phyloP scores from a whole-genome alignment of 1,139 yeast genomes.

The Yamadazyma diddensiae region DNA sequence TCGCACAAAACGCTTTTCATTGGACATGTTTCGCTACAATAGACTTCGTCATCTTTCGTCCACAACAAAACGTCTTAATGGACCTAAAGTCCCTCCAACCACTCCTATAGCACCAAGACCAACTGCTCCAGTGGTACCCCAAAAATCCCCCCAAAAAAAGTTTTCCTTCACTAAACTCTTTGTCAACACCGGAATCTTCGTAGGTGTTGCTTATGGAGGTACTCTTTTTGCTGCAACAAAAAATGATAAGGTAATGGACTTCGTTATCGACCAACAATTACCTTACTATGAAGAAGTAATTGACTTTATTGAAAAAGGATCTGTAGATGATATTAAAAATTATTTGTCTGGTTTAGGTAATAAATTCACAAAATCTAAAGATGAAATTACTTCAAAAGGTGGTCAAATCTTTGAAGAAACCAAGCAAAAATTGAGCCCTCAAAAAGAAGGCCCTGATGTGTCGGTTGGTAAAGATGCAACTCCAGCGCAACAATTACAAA shows the following conservation, averaged over 20 bases:
- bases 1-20: no score
- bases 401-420: conserved; percentile 39
- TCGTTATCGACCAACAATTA: conserved; percentile 43
- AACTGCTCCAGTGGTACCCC: conserved; percentile 1
- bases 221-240: conserved; percentile 44
- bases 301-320: conserved; percentile 39
- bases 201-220: conserved; percentile 36
- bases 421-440: conserved; percentile 25
- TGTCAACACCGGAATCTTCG: conserved; percentile 28
- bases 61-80: no score
- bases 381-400: conserved; percentile 31
- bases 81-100: no score
- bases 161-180: conserved; percentile 34
- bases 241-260: conserved; percentile 45
- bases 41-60: no score
- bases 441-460: conserved; percentile 15
- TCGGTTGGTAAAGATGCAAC: conserved; percentile 20
- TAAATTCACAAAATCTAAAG: conserved; percentile 26
- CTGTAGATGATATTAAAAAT: conserved; percentile 30
- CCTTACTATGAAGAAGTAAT: conserved; percentile 46
- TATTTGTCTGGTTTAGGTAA: conserved; percentile 19
- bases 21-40: no score
- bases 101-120: conserved; percentile 7
- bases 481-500: conserved; percentile 47
- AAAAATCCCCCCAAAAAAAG: conserved; percentile 21